Evolutionary conservation across 1,284 basidiomycete genomes (phyloP).

Genomic region (Peniophora sp.): DNA sequence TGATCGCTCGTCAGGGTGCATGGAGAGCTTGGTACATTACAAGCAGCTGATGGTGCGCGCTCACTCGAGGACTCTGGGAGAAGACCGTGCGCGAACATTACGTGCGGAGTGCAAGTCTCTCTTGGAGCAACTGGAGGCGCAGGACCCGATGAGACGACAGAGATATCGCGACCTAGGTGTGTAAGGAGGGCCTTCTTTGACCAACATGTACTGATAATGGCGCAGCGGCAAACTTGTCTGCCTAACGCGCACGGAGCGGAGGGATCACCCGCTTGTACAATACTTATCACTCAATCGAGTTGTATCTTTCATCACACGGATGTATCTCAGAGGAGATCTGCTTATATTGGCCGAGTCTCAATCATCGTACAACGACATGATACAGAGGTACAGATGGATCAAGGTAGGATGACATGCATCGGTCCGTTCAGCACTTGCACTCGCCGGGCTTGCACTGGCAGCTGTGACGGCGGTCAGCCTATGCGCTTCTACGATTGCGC

Average conservation of each 20-base stretch:
- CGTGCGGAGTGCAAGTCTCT: constrained; percentile 42
- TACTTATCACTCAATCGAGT: no score
- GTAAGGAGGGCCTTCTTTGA: constrained; percentile 13
- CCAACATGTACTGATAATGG: not conserved
- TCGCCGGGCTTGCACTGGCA: constrained; percentile 41
- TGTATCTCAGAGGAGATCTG: no score
- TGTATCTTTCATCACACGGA: no score
- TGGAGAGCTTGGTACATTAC: constrained; percentile 87
- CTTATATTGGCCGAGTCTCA: not conserved
- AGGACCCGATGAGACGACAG: constrained; percentile 52
- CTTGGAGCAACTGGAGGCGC: constrained; percentile 39
- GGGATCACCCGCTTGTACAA: no score
- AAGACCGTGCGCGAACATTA: constrained; percentile 29
- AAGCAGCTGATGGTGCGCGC: constrained; percentile 50
- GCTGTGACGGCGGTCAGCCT: constrained; percentile 20
- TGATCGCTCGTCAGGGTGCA: constrained; percentile 59
- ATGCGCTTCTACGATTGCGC: not conserved
- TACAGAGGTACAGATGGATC: not conserved
- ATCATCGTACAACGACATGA: not conserved
- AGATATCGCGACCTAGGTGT: constrained; percentile 61
- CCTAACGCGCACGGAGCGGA: no score
- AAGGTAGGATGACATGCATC: not conserved
- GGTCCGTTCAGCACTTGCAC: constrained; percentile 41
- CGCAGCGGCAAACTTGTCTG: no score
- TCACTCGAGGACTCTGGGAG: constrained; percentile 15